Evolutionary conservation across 2,329 filamentous ascomycete genomes (phyloP).

Genomic region (Malbranchea zuffiana): DNA sequence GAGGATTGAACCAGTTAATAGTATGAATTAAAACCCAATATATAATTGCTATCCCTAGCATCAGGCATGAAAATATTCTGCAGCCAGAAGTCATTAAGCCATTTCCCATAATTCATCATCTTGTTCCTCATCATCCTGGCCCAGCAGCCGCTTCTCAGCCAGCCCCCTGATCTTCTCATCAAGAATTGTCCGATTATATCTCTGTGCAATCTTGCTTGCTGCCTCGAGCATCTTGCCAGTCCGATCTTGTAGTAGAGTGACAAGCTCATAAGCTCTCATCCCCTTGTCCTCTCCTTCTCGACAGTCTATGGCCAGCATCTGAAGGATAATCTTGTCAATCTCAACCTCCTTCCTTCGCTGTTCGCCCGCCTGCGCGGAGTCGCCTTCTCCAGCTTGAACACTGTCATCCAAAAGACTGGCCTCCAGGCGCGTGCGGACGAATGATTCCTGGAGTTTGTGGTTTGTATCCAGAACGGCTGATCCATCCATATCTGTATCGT

Average conservation of each 20-base stretch:
- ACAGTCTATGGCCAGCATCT: slow-evolving; percentile 82
- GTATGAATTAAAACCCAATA: too few relatives aligned
- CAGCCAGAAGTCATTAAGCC: too few relatives aligned
- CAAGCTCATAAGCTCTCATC: slow-evolving; percentile 90
- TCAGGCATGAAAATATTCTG: too few relatives aligned
- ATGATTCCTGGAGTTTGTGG: slow-evolving; percentile 64
- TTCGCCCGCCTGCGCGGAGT: slow-evolving; percentile 52
- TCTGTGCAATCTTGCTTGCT: slow-evolving; percentile 74
- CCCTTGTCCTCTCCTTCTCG: slow-evolving; percentile 84
- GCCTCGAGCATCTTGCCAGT: slow-evolving; percentile 85
- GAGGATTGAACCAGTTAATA: too few relatives aligned
- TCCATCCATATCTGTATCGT: slow-evolving; percentile 29
- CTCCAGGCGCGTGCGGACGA: slow-evolving; percentile 62
- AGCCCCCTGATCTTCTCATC: slow-evolving; percentile 84
- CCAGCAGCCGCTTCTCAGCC: slow-evolving; percentile 58
- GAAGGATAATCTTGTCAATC: slow-evolving; percentile 79
- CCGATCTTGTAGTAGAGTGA: slow-evolving; percentile 70
- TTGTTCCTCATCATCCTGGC: slow-evolving; percentile 48
- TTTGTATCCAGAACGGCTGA: slow-evolving; percentile 40
- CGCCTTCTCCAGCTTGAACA: slow-evolving; percentile 55
- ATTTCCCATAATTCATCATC: too few relatives aligned
- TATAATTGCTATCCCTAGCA: too few relatives aligned
- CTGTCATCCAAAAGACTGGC: slow-evolving; percentile 66
- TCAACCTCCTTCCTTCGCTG: slow-evolving; percentile 67
- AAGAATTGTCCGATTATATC: slow-evolving; percentile 69